Evolutionary conservation across 345 rosid genomes (phyloP), one percentile per base, ranked within the genome.

Genomic region (Brassica cretica): DNA sequence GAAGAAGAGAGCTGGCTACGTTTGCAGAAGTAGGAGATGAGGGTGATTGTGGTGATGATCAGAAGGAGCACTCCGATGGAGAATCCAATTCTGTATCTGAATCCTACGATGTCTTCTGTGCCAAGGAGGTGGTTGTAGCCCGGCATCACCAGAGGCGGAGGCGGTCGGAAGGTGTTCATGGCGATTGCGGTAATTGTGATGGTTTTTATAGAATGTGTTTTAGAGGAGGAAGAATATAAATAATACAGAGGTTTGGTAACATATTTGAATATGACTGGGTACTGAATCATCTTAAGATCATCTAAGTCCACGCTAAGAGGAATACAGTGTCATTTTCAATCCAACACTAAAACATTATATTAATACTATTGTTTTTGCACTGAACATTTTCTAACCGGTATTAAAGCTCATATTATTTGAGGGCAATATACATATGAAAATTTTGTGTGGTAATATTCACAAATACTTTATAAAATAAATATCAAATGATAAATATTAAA

Each of bases 11-110:
- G 76, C 44, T 76, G 83, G 51, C 60, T 59, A 60, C 81, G 80
- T 24, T 84, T 80, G 83, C 91, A 87, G 5, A 62, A 84, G 74
- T 86, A 87, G 6, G 91, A 86, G 16, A 85, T 81, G 27, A 87
- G 59, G 72, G 87, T 83, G 75, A 86, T 83, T 7, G 86, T 86
- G 3, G 86, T 84, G 80, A 87, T 84, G 16, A 51, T 51, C 18
- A 86, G 84, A 29, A 87, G 77, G 64, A 87, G 84, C 49, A 87
- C 76, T 4, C 89, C 89, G 0, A 84, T 79, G 4, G 91, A 83
- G 19, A 87, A 83, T 8, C 89, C 89, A 29, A 87, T 62, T 18
- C 86, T 89, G 32, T 86, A 87, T 11, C 84, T 72, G 15, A 88
- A 86, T 1, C 89, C 85, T 8, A 86, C 83, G 8, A 87, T 84